Base-by-base conservation (phyloP, 169 alveolate genomes). In the Cryptosporidium xiaoi region DNA sequence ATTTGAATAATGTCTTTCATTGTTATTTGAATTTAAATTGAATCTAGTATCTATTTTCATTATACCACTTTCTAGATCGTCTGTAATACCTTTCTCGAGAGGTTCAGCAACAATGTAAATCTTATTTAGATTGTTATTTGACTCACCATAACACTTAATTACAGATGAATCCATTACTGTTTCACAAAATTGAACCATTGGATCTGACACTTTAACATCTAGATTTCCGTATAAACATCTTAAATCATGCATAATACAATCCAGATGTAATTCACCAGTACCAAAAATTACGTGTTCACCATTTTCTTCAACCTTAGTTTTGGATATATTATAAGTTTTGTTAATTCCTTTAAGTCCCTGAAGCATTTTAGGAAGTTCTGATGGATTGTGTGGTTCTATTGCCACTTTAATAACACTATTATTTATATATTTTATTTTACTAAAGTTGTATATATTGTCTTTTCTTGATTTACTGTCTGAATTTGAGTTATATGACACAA, bases 201-300 rank as follows among this genome's bases (percentile, higher is more conserved):
- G 96, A 65, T 96, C 99, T 44, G 98, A 94, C 6, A 98, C 99
- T 83, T 97, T 98, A 33, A 98, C 95, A 94, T 98, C 99, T 48
- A 98, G 93, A 90, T 98, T 99, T 16, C 99, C 98, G 91, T 97
- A 98, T 82, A 97, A 93, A 83, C 95, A 93, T 66, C 99, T 95
- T 24, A 98, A 94, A 84, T 98, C 99, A 90, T 98, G 99, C 83
- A 98, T 93, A 31, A 97, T 94, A 85, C 99, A 97, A 91, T 99
- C 99, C 82, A 98, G 89, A 92, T 97, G 97, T 65, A 99, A 90
- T 85, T 99, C 99, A 8, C 99, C 99, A 2, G 99, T 97, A 34
- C 99, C 99, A 71, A 98, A 87, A 53, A 99, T 71, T 18, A 98
- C 96, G 83, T 98, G 99, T 91, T 97, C 99, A 15, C 99, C 99